phyloP scores from a whole-genome alignment of 305 asterid genomes.

The Solanum hybrid region DNA sequence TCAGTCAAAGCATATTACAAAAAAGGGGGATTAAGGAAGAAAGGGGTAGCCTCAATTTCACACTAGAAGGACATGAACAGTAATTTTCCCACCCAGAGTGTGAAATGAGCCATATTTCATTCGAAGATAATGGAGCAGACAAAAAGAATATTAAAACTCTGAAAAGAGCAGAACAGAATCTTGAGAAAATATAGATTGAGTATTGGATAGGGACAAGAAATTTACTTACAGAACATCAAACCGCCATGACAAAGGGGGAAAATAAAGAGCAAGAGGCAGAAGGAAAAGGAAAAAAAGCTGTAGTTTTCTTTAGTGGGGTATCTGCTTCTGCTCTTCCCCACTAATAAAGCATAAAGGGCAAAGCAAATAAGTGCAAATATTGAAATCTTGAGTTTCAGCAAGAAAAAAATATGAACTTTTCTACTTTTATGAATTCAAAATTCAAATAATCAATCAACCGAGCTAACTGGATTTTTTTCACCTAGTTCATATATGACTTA shows the following conservation, averaged over 20 bases:
- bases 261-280: not conserved
- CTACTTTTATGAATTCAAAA: not conserved
- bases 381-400: not conserved
- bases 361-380: not conserved
- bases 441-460: not conserved
- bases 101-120: not conserved
- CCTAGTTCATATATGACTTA: not conserved
- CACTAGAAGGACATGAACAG: not conserved
- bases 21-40: not conserved
- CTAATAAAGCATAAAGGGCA: not conserved
- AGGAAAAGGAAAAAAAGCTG: not conserved
- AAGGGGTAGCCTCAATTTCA: not conserved
- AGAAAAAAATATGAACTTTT: not conserved
- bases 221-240: not conserved
- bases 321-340: slow-evolving; percentile 4
- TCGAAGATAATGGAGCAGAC: not conserved
- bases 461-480: not conserved
- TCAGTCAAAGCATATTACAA: not conserved
- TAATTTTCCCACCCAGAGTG: not conserved
- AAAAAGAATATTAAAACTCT: not conserved
- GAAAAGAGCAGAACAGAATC: not conserved
- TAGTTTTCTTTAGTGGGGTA: not conserved
- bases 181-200: not conserved
- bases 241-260: not conserved
- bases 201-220: not conserved